Evolutionary conservation across 1,284 basidiomycete species (phyloP).

Genomic region (Heterobasidion irregulare): DNA sequence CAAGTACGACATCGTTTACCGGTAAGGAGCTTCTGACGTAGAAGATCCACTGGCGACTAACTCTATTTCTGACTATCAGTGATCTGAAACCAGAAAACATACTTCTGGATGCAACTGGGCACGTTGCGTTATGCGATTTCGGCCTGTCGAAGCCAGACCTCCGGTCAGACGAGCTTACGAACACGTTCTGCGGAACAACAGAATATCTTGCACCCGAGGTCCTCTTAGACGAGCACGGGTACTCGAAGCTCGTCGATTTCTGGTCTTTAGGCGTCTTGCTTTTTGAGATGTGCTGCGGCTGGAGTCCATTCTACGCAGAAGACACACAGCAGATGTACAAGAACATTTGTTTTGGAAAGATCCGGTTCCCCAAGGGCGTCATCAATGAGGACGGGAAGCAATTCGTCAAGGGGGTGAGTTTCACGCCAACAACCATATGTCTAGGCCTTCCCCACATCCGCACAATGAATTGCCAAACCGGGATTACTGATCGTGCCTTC

Average conservation of each 20-base stretch:
- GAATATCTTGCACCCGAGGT: constrained; percentile 99
- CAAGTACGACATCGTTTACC: constrained; percentile 96
- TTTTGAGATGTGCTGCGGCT: constrained; percentile 99
- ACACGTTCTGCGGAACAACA: constrained; percentile 96
- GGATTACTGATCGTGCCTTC: constrained; percentile 11
- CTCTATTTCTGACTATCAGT: constrained; percentile 25
- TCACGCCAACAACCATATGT: background rate
- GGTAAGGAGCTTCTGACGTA: constrained; percentile 35
- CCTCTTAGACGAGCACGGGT: constrained; percentile 96
- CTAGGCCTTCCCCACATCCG: background rate
- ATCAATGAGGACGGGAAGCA: constrained; percentile 98
- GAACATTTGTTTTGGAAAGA: constrained; percentile 99
- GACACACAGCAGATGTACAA: constrained; percentile 99
- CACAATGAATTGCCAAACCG: background rate
- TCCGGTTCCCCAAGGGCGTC: constrained; percentile 95
- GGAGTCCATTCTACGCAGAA: constrained; percentile 99
- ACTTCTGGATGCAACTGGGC: constrained; percentile 91
- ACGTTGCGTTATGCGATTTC: constrained; percentile 95
- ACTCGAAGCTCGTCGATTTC: constrained; percentile 98
- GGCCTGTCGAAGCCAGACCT: constrained; percentile 96
- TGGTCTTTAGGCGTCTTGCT: constrained; percentile 92
- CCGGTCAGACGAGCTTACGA: constrained; percentile 90
- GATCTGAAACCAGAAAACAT: constrained; percentile 98
- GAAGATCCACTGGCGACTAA: background rate
- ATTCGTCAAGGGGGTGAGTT: constrained; percentile 94